These are phyloP conservation scores for Cutaneotrichosporon daszewskae DNA, from an alignment of 1,284 basidiomycete species.

Conservation along the genomic window DNA sequence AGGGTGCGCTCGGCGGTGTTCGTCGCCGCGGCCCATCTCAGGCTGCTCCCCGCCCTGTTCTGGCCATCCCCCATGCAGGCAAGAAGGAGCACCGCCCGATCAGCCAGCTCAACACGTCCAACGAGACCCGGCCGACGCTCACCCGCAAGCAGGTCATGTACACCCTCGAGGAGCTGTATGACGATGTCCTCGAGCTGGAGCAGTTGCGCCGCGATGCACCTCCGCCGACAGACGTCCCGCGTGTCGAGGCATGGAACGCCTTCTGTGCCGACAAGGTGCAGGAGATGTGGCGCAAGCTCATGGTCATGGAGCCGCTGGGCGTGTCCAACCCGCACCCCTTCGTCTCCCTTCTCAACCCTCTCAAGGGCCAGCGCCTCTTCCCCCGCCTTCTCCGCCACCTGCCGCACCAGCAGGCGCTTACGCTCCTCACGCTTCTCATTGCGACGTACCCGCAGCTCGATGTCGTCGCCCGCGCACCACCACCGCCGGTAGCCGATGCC, in stretches of 20 bases:
- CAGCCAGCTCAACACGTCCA: constrained; percentile 32
- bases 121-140: constrained; percentile 58
- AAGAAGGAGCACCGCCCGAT: constrained; percentile 45
- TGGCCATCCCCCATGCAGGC: constrained; percentile 66
- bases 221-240: constrained; percentile 49
- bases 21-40: constrained; percentile 56
- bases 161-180: constrained; percentile 81
- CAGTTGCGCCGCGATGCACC: constrained; percentile 78
- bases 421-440: constrained; percentile 81
- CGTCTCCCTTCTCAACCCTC: constrained; percentile 78
- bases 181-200: constrained; percentile 76
- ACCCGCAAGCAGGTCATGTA: constrained; percentile 71
- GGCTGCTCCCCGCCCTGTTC: constrained; percentile 88
- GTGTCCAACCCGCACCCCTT: constrained; percentile 94
- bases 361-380: constrained; percentile 90
- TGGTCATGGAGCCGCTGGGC: constrained; percentile 85
- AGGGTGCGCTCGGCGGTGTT: constrained; percentile 91
- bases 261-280: constrained; percentile 60
- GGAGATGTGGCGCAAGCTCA: constrained; percentile 71
- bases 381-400: constrained; percentile 86
- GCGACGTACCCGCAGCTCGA: constrained; percentile 92
- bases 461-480: constrained; percentile 67
- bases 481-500: constrained; percentile 52
- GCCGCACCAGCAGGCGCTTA: constrained; percentile 70
- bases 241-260: constrained; percentile 59